Evolutionary conservation across 1,284 basidiomycete genomes (phyloP), one percentile per base, ranked within the genome.

Genomic region (Boletus smithii): DNA sequence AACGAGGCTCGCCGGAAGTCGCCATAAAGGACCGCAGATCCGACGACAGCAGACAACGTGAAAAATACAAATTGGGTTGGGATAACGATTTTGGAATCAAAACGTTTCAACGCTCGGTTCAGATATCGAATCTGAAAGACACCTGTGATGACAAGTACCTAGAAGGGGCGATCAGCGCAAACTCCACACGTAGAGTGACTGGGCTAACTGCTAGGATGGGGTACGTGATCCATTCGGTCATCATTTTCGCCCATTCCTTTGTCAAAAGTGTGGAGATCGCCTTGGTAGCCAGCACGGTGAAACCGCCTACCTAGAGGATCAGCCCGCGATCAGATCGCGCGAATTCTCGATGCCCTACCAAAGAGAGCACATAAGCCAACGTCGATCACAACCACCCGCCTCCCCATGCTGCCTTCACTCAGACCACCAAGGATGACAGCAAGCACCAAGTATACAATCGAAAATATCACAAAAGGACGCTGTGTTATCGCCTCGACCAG

Each of bases 11-110:
- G 80, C 53, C 83, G 78, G 70, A 99, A 97, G 67, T 98, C 95
- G 27, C 91, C 86, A 63, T 95, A 99, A 3, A 98, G 77, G 17
- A 98, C 88, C 0, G 93, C 91, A 4, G 91, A 94, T 20, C 95
- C 95, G 37, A 92, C 73, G 55, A 99, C 95, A 4, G 92, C 92
- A 33, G 85, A 88, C 17, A 93, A 72, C 37, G 84, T 90, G 68
- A 90, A 91, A 51, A 95, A 77, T 33, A 97, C 93, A 66, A 97
- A 99, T 72, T 97, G 95, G 11, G 87, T 86, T 3, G 95, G 95
- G 51, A 95, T 92, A 27, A 95, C 93, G 44, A 87, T 80, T 86
- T 92, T 62, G 38, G 51, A 50, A 61, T 95, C 90, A 62, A 95
- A 95, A 20, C 85, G 80, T 83, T 91, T 93, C 41, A 95, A 66